Evolutionary conservation across 345 rosid species (phyloP).

Genomic region (Citrus trifoliata): DNA sequence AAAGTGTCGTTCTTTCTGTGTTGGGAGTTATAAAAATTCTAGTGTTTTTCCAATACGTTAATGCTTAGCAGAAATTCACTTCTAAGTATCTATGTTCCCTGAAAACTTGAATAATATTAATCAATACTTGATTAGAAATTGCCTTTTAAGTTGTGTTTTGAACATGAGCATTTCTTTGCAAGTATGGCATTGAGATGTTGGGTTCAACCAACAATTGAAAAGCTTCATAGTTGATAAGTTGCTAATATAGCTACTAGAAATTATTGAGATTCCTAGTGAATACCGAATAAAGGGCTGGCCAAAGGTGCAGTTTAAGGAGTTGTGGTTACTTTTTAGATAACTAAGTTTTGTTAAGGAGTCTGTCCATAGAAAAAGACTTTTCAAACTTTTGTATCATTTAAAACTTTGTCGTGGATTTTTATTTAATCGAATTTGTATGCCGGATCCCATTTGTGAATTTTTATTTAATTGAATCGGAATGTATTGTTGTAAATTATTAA

Average conservation of each 20-base stretch:
- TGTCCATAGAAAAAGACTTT: not conserved
- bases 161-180: not conserved
- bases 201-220: not conserved
- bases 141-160: not conserved
- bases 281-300: not conserved
- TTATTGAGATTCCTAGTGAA: not conserved
- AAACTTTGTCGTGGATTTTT: not conserved
- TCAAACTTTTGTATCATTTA: not conserved
- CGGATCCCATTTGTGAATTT: not conserved
- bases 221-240: not conserved
- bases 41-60: not conserved
- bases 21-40: not conserved
- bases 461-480: not conserved
- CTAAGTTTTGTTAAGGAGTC: not conserved
- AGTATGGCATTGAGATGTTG: not conserved
- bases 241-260: not conserved
- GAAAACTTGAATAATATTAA: not conserved
- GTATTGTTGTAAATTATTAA: fast-evolving
- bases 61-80: not conserved
- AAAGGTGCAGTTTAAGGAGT: not conserved
- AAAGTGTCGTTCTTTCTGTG: not conserved
- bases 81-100: not conserved
- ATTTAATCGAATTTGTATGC: not conserved
- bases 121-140: not conserved
- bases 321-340: not conserved